A percentile compares a stretch with the other conserved stretches of the same genome.
These are phyloP conservation scores for Alternaria infectoria DNA, from an alignment of 2,329 filamentous ascomycete species.

Conservation along the genomic window DNA sequence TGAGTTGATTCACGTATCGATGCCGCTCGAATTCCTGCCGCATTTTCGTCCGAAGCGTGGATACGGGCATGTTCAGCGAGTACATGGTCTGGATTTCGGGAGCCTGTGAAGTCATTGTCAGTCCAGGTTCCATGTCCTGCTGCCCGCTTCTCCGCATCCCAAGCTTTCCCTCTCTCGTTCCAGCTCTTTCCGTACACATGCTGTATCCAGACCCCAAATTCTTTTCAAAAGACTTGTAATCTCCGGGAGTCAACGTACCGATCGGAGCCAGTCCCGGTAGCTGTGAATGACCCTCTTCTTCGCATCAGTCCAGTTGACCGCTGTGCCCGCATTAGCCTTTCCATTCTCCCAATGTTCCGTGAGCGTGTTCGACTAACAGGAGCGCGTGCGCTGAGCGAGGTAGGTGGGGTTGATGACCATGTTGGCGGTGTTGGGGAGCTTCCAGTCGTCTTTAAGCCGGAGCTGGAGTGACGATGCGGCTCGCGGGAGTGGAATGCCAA, in stretches of 20 bases:
- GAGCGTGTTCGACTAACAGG: conserved; percentile 49
- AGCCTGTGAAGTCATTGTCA: conserved; percentile 63
- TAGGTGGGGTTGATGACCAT: conserved; percentile 86
- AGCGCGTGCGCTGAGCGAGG: conserved; percentile 68
- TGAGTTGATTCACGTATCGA: conserved; percentile 88
- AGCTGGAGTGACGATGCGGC: conserved; percentile 41
- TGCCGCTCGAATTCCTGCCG: conserved; percentile 96
- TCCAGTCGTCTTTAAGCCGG: conserved; percentile 23
- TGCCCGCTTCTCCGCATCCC: background rate
- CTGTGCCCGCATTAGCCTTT: conserved; percentile 56
- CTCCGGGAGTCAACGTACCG: conserved; percentile 67
- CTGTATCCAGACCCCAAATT: background rate
- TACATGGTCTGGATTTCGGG: conserved; percentile 99
- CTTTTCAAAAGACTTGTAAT: too few species aligned
- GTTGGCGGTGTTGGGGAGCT: conserved; percentile 57
- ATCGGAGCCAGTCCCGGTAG: conserved; percentile 95
- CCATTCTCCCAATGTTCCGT: conserved; percentile 19
- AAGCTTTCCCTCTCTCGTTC: background rate
- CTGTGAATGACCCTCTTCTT: conserved; percentile 83
- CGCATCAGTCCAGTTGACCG: conserved; percentile 87
- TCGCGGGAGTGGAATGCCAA: conserved; percentile 37
- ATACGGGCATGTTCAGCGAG: conserved; percentile 85
- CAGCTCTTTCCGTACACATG: background rate
- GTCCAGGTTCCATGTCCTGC: background rate
- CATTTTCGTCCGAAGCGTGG: conserved; percentile 88